phyloP scores from a whole-genome alignment of 2,329 filamentous ascomycete genomes.

The Sordariomycetes sp. region DNA sequence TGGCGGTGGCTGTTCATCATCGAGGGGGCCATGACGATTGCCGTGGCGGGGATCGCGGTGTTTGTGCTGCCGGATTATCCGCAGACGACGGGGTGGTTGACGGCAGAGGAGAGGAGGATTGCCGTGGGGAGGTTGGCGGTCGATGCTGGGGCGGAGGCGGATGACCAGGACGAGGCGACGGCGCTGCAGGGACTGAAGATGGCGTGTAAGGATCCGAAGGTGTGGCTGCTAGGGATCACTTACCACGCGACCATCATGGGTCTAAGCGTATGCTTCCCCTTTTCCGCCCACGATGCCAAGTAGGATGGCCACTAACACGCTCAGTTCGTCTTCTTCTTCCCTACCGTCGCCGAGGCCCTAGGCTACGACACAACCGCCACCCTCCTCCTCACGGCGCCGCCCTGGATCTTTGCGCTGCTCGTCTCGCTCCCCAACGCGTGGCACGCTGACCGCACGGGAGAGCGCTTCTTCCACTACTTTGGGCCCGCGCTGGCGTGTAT shows the following conservation, averaged over 20 bases:
- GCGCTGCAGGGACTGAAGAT: slow-evolving; percentile 10
- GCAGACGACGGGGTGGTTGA: not conserved
- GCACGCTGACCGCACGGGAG: slow-evolving; percentile 21
- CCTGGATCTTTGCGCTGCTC: slow-evolving; percentile 14
- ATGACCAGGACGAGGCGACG: slow-evolving; percentile 7
- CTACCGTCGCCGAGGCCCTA: slow-evolving; percentile 15
- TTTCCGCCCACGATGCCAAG: not conserved
- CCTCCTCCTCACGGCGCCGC: slow-evolving; percentile 16
- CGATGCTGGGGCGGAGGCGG: not conserved
- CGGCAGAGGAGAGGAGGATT: not conserved
- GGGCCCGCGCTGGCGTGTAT: slow-evolving; percentile 11
- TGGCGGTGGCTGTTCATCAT: slow-evolving; percentile 18
- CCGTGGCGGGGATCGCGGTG: slow-evolving; percentile 8
- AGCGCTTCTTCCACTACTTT: slow-evolving; percentile 23
- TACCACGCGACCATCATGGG: slow-evolving; percentile 6
- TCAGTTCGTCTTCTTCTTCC: slow-evolving; percentile 11
- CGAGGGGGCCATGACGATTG: slow-evolving; percentile 12
- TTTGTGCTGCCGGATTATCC: slow-evolving; percentile 13
- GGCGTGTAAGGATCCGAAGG: slow-evolving; percentile 19
- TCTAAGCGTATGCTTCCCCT: slow-evolving; percentile 5
- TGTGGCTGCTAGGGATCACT: slow-evolving; percentile 17
- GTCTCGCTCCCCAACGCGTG: slow-evolving; percentile 18
- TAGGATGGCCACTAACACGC: not conserved
- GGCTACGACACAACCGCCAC: slow-evolving; percentile 10
- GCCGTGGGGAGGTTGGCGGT: not conserved